Base-by-base conservation (phyloP, 768 basidiomycete species). In the Russula brevipes region DNA sequence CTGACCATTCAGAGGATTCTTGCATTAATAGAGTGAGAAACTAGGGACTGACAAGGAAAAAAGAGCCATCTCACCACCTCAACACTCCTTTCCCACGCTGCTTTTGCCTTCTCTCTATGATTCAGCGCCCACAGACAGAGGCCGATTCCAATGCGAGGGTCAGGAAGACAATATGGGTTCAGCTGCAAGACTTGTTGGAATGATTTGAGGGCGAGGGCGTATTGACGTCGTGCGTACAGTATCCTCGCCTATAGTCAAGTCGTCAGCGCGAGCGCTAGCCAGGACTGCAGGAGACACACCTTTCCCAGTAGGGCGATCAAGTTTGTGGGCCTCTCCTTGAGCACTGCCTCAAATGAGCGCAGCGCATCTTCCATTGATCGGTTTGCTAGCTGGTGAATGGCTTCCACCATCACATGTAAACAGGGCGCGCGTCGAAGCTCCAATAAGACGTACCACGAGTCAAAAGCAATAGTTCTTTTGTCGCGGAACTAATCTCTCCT, bases 101-200 rank as follows among this genome's bases (percentile, higher is more conserved):
- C 82, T 67, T 85, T 87, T 0, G 96, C 97, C 68, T 87, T 88
- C 2, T 81, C 79, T 64, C 87, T 88, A 68, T 96, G 84, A 62
- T 89, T 89, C 76, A 97, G 78, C 4, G 89, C 85, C 93, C 92
- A 98, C 24, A 94, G 78, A 74, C 96, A 98, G 5, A 99, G 76
- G 9, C 97, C 97, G 45, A 98, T 92, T 17, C 97, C 97, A 61
- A 98, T 89, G 7, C 97, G 85, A 39, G 97, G 96, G 73, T 99
- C 96, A 0, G 96, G 97, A 31, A 80, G 76, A 74, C 91, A 94
- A 17, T 80, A 75, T 0, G 96, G 94, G 59, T 85, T 86, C 46
- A 89, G 81, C 36, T 82, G 78, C 11, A 98, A 79, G 9, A 95
- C 87, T 53, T 86, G 85, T 72, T 98, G 96, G 72, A 96, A 98